Evolutionary conservation across 202 grass and related monocot genomes (phyloP), one percentile per base, ranked within the genome.

Genomic region (Cymbopogon flexuosus): DNA sequence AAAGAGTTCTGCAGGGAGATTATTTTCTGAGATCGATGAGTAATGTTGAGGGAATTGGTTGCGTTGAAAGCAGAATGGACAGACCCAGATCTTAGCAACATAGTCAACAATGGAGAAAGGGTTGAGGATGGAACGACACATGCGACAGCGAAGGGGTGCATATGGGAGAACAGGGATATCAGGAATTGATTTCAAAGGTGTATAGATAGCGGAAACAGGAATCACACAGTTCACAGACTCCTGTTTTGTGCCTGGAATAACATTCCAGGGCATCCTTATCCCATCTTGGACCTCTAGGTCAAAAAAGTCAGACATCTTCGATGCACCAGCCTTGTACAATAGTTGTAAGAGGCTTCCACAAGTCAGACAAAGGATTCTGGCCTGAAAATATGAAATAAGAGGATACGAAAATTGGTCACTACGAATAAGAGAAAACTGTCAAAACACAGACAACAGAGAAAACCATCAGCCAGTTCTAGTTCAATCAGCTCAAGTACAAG

Each of bases 11-110:
- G 89, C 91, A 46, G 91, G 94, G 41, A 92, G 91, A 30, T 92
- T 97, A 51, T 91, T 83, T 79, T 92, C 91, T 60, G 91, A 92
- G 43, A 97, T 90, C 1, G 85, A 92, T 40, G 78, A 90, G 79
- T 94, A 97, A 58, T 92, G 85, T 57, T 85, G 85, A 5, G 94
- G 91, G 41, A 94, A 94, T 27, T 94, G 94, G 62, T 97, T 97
- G 79, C 91, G 84, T 77, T 97, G 94, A 88, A 92, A 94, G 76
- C 94, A 97, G 86, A 97, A 97, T 66, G 94, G 90, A 33, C 94
- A 92, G 31, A 72, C 81, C 91, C 91, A 97, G 36, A 97, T 94
- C 83, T 97, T 97, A 23, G 91, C 88, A 15, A 75, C 76, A 64
- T 87, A 97, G 68, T 97, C 94, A 19, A 97, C 91, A 41, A 92